Evolutionary conservation across 2,329 filamentous ascomycete genomes (phyloP), one percentile per base, ranked within the genome.

Genomic region (Xylaria arbuscula): DNA sequence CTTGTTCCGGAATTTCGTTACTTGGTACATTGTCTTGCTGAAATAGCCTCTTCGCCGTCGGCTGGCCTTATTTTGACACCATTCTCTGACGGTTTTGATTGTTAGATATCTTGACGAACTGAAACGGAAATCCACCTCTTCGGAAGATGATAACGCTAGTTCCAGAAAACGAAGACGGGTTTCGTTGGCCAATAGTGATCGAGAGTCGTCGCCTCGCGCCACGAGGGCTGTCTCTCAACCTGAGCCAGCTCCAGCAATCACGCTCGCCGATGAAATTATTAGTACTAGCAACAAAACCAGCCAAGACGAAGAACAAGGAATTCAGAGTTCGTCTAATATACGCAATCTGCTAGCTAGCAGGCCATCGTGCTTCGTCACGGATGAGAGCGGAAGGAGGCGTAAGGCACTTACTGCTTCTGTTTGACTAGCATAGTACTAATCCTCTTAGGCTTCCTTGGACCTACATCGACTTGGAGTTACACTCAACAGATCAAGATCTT

Each of bases 401-500:
- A 58, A 19, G 62, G 38, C 7, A 53, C 17, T 45, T 17, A 15
- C 8, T 11, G 28, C 34, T 34, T 13, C 38, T n/a, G 19, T 45
- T 8, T 34, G 2, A 19, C 15, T 32, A 24, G 13, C 17, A 19
- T 13, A 15, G 8, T 19, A 36, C 54, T 64, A 6, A 64, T 34
- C 11, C 2, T 45, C 8, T 3, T n/a, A 64, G 62, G 38, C 47
- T 64, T 64, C 11, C 54, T 64, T 50, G 54, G 62, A 19, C 54
- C 54, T 32, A 58, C 62, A 8, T 64, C 47, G 2, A 64, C 62
- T 13, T 64, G 62, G 62, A 57, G 62, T 38, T 64, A 64, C 36
- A 64, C 42, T 32, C 54, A 64, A 10, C 54, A 64, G 24, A 54
- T 64, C 10, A 58, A 32, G n/a, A 53, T 11, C 6, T 32, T 64